Percentiles rank a stretch among this genome's conserved stretches.
phyloP scores from a whole-genome alignment of 805 yeast species.

The Teunomyces kruisii region DNA sequence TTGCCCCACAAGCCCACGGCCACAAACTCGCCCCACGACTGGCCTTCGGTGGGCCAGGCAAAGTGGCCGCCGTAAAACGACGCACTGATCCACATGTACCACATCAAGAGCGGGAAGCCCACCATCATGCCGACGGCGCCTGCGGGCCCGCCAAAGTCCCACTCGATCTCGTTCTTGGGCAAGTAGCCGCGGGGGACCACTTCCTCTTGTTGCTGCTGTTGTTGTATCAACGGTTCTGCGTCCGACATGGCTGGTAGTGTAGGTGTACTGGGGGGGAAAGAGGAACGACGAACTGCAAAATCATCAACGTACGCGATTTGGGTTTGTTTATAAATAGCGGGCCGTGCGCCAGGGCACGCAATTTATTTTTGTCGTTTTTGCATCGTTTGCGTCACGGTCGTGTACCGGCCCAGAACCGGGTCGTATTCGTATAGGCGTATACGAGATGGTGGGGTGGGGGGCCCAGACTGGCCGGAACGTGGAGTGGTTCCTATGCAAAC shows the following conservation, averaged over 20 bases:
- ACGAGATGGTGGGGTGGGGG: no score
- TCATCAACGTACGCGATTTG: no score
- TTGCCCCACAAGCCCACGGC: slow-evolving; percentile 36
- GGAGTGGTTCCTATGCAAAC: slow-evolving; percentile 1
- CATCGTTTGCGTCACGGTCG: no score
- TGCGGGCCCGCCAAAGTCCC: slow-evolving; percentile 90
- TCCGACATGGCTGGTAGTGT: background rate
- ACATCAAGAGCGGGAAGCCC: slow-evolving; percentile 92
- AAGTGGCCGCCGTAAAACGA: slow-evolving; percentile 72
- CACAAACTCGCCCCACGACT: slow-evolving; percentile 53
- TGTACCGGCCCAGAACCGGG: no score
- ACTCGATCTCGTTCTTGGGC: slow-evolving; percentile 56
- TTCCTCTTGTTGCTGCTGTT: background rate
- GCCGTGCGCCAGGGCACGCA: no score
- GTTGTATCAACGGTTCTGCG: slow-evolving; percentile 1
- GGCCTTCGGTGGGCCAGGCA: slow-evolving; percentile 63
- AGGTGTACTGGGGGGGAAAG: no score
- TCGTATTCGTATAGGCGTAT: no score
- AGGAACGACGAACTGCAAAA: no score
- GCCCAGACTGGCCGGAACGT: no score
- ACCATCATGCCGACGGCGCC: slow-evolving; percentile 91
- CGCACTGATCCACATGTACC: slow-evolving; percentile 93
- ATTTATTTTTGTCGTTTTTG: no score
- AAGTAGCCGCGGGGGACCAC: slow-evolving; percentile 29
- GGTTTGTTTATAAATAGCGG: no score